These are phyloP conservation scores for Crepidotus variabilis DNA, from an alignment of 768 basidiomycete genomes.

Conservation along the genomic window DNA sequence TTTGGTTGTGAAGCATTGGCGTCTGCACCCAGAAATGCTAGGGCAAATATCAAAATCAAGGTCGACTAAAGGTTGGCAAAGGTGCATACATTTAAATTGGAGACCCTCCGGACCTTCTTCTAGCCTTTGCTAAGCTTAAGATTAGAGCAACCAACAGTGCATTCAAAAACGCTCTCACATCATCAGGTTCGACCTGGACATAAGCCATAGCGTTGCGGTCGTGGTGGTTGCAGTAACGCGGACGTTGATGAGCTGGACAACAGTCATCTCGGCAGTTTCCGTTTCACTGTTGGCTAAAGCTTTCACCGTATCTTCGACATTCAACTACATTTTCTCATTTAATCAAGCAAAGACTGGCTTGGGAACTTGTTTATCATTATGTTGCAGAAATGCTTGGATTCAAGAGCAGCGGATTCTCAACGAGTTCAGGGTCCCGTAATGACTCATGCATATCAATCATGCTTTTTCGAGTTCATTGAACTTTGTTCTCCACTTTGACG, in stretches of 20 bases:
- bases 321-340: no score
- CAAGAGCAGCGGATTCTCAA: no score
- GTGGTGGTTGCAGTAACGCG: slow-evolving; percentile 11
- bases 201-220: slow-evolving; percentile 52
- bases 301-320: no score
- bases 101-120: slow-evolving; percentile 69
- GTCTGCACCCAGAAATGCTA: slow-evolving; percentile 60
- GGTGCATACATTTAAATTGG: slow-evolving; percentile 63
- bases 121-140: slow-evolving; percentile 34
- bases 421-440: no score
- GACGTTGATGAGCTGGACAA: slow-evolving; percentile 13
- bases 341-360: neutral
- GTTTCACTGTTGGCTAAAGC: neutral
- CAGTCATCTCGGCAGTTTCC: neutral
- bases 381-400: neutral
- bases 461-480: no score
- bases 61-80: neutral
- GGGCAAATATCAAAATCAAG: slow-evolving; percentile 4
- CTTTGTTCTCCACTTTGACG: no score
- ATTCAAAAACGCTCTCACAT: slow-evolving; percentile 37
- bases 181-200: slow-evolving; percentile 68
- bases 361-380: neutral
- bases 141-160: neutral
- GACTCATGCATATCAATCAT: no score
- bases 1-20: slow-evolving; percentile 22